phyloP scores from a whole-genome alignment of 2,329 filamentous ascomycete species.

The Verticillium klebahnii region DNA sequence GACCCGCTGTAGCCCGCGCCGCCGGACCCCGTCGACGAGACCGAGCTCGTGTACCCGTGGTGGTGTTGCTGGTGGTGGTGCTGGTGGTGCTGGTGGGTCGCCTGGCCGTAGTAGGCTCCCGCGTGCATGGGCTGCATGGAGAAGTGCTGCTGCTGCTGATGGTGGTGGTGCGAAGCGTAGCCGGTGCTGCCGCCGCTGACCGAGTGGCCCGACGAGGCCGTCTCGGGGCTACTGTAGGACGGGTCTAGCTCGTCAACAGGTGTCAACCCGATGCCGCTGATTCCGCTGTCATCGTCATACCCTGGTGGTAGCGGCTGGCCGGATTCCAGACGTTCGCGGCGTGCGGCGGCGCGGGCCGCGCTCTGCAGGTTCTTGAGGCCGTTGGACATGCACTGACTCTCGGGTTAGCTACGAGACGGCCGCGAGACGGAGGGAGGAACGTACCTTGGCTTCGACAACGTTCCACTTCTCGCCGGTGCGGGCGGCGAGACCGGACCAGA shows the following conservation, averaged over 20 bases:
- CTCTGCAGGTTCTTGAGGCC: constrained; percentile 77
- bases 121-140: constrained; percentile 16
- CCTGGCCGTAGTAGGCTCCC: constrained; percentile 19
- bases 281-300: constrained; percentile 68
- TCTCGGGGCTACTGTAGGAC: constrained; percentile 52
- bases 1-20: constrained; percentile 24
- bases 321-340: constrained; percentile 57
- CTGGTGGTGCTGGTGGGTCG: constrained; percentile 19
- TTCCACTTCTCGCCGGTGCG: constrained; percentile 79
- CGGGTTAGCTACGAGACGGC: constrained; percentile 8
- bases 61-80: constrained; percentile 18
- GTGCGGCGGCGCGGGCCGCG: constrained; percentile 59
- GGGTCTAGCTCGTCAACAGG: constrained; percentile 56
- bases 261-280: constrained; percentile 57
- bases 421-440: constrained; percentile 9
- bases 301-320: constrained; percentile 34
- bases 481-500: constrained; percentile 73
- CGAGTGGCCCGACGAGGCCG: constrained; percentile 38
- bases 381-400: constrained; percentile 70
- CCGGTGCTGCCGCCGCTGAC: constrained; percentile 30
- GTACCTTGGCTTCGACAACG: constrained; percentile 59
- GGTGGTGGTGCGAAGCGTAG: constrained; percentile 21
- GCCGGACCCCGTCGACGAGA: constrained; percentile 41
- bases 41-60: constrained; percentile 49
- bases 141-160: constrained; percentile 19